Conservation (phyloP, 2,329 filamentous ascomycete genomes). For the Phaeophleospora eucalypticola region DNA sequence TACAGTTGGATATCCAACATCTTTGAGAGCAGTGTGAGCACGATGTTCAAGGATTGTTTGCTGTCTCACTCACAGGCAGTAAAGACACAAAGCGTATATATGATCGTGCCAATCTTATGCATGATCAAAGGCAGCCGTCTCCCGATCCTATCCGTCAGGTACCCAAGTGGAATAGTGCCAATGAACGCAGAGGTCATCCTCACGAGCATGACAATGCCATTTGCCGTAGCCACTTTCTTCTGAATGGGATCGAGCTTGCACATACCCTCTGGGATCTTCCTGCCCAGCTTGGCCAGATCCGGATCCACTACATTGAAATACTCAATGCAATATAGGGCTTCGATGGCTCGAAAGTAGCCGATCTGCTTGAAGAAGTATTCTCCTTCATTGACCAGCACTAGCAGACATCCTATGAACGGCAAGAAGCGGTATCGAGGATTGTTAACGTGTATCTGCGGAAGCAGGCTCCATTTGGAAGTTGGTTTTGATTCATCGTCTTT, state of each 20-base stretch:
- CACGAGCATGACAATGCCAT: conserved; percentile 6
- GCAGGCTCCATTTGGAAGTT: neutral
- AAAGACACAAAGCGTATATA: conserved; percentile 3
- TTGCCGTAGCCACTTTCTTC: conserved; percentile 7
- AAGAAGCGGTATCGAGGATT: conserved; percentile 7
- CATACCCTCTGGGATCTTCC: conserved; percentile 6
- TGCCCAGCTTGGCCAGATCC: conserved; percentile 2
- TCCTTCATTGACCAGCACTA: conserved; percentile 8
- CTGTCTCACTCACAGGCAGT: neutral
- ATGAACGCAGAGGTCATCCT: conserved; percentile 6
- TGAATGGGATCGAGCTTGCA: conserved; percentile 7
- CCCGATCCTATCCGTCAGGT: conserved; percentile 2
- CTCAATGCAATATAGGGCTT: conserved; percentile 8
- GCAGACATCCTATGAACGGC: conserved; percentile 6
- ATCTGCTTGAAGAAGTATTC: conserved; percentile 12
- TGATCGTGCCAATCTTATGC: conserved; percentile 4
- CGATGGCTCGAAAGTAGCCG: conserved; percentile 8
- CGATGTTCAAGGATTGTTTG: neutral
- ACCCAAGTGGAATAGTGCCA: conserved; percentile 4
- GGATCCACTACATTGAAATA: conserved; percentile 4
- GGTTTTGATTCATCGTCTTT: neutral
- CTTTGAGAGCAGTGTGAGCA: neutral
- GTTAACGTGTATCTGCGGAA: conserved; percentile 4
- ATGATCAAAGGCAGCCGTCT: conserved; percentile 3
- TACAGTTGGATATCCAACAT: conserved; percentile 4